phyloP scores from a whole-genome alignment of 2,329 filamentous ascomycete species.

The Sporothrix pallida region DNA sequence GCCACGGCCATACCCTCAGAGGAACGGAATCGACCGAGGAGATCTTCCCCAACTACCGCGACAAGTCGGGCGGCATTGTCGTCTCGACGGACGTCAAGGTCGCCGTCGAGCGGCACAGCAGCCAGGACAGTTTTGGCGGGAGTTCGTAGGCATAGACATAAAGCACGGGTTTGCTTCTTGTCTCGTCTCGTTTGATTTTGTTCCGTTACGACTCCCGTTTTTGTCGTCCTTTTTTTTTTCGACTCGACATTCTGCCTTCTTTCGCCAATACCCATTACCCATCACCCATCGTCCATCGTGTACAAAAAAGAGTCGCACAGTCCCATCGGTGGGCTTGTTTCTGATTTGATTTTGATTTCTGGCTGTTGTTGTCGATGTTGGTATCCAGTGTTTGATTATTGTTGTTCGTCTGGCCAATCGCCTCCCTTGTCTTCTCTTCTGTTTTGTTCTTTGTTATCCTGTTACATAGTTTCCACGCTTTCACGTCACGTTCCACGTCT shows the following conservation, averaged over 20 bases:
- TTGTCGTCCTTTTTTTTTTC: neutral
- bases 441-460: neutral
- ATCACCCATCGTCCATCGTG: neutral
- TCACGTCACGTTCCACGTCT: neutral
- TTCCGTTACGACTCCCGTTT: neutral
- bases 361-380: neutral
- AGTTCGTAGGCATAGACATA: neutral
- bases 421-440: neutral
- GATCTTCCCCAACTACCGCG: slow-evolving; percentile 25
- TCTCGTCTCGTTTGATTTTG: neutral
- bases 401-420: neutral
- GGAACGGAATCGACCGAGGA: slow-evolving; percentile 23
- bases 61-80: slow-evolving; percentile 16
- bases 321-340: neutral
- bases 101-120: slow-evolving; percentile 14
- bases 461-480: neutral
- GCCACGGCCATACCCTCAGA: neutral
- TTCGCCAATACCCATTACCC: slow-evolving; percentile 2
- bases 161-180: neutral
- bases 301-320: neutral
- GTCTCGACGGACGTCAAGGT: slow-evolving; percentile 26
- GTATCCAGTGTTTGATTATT: neutral
- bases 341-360: neutral
- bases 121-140: slow-evolving; percentile 14
- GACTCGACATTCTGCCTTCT: neutral